Conservation (phyloP, 23 red algal species). For the Gracilariopsis chorda region DNA sequence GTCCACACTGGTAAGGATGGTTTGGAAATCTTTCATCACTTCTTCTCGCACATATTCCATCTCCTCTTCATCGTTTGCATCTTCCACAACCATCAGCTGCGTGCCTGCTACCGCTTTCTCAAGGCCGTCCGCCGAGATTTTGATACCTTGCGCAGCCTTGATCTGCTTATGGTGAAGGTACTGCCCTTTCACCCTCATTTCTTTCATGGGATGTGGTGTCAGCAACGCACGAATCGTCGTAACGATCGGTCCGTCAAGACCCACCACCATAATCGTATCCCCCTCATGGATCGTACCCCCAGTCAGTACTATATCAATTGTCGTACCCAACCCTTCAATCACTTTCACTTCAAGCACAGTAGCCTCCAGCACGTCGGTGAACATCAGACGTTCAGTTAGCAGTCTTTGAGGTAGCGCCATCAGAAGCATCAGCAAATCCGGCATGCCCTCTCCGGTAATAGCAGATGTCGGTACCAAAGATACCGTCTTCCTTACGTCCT, state of each 20-base stretch:
- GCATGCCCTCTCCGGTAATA: constrained; percentile 94
- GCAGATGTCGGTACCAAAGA: constrained; percentile 97
- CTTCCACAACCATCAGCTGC: constrained; percentile 84
- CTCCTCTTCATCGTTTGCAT: constrained; percentile 74
- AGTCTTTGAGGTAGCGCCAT: constrained; percentile 85
- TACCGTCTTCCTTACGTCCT: constrained; percentile 76
- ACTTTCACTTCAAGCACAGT: constrained; percentile 99
- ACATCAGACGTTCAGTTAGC: constrained; percentile 87
- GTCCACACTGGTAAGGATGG: constrained; percentile 82
- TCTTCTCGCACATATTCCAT: constrained; percentile 97
- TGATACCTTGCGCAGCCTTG: constrained; percentile 94
- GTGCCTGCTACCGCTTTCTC: constrained; percentile 97
- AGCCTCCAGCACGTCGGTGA: constrained; percentile 63
- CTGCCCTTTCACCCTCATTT: constrained; percentile 98
- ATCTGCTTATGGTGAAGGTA: constrained; percentile 94
- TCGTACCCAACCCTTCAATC: constrained; percentile 96
- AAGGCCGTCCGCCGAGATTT: constrained; percentile 93
- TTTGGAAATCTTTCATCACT: constrained; percentile 96
- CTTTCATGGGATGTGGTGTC: constrained; percentile 99
- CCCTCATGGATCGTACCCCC: constrained; percentile 86
- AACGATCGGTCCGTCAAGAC: constrained; percentile 95
- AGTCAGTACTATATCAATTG: constrained; percentile 94
- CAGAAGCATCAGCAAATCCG: constrained; percentile 94
- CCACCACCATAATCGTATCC: constrained; percentile 96
- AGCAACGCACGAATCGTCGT: constrained; percentile 90